phyloP scores from a whole-genome alignment of 1,139 yeast species.

The Kodamaea fungicola region DNA sequence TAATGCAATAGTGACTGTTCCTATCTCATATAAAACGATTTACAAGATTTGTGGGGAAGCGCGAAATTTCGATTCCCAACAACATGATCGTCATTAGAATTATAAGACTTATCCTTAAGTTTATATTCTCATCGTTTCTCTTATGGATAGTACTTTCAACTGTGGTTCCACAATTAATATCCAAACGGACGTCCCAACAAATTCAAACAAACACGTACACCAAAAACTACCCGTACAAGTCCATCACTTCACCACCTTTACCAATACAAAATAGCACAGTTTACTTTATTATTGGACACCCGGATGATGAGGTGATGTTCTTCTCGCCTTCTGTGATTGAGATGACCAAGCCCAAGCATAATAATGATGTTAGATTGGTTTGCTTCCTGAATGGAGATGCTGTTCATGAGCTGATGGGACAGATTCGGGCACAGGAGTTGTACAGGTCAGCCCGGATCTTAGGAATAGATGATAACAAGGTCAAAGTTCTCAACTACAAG shows the following conservation, averaged over 20 bases:
- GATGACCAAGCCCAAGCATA: constrained; percentile 43
- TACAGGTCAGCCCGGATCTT: constrained; percentile 52
- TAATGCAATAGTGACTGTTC: too few species aligned
- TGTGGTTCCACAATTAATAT: constrained; percentile 34
- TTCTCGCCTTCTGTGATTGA: constrained; percentile 77
- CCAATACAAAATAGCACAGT: constrained; percentile 33
- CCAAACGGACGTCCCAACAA: constrained; percentile 27
- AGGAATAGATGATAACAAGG: constrained; percentile 46
- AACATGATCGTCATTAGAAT: constrained; percentile 16
- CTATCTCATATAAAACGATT: too few species aligned
- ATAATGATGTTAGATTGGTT: constrained; percentile 53
- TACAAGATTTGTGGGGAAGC: too few species aligned
- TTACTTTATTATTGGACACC: constrained; percentile 80
- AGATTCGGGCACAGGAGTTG: constrained; percentile 57
- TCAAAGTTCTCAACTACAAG: constrained; percentile 49
- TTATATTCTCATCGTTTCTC: constrained; percentile 23
- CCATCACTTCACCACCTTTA: constrained; percentile 35
- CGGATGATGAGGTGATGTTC: constrained; percentile 98
- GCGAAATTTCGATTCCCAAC: background rate
- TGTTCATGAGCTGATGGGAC: constrained; percentile 65
- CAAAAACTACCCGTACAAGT: constrained; percentile 32
- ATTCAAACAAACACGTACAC: constrained; percentile 24
- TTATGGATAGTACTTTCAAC: constrained; percentile 42
- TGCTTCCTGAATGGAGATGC: constrained; percentile 78
- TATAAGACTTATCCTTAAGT: constrained; percentile 13